Conservation (phyloP, 139 green algal species). For the Asterochloris erici region DNA sequence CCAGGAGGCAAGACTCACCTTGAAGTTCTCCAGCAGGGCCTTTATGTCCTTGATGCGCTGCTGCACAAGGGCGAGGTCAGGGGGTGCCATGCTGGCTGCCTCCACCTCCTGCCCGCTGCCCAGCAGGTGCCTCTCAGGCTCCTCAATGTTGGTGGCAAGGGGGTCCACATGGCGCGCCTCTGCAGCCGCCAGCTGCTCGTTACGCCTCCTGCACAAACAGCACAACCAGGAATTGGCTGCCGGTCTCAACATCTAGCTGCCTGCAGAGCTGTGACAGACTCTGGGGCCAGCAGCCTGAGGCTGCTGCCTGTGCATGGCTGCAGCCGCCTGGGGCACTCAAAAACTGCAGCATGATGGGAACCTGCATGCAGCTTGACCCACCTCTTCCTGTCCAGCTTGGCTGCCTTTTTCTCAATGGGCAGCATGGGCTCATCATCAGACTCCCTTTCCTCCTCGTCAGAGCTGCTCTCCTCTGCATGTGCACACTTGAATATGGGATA, state of each 20-base stretch:
- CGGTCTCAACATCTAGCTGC: background rate
- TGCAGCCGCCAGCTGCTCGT: conserved; percentile 40
- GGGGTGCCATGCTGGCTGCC: conserved; percentile 6
- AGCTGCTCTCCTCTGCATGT: background rate
- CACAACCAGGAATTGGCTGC: background rate
- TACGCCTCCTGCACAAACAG: conserved; percentile 28
- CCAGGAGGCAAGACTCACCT: conserved; percentile 34
- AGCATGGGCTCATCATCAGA: conserved; percentile 50
- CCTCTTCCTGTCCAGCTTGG: conserved; percentile 49
- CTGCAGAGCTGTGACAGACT: background rate
- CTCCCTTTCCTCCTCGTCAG: conserved; percentile 17
- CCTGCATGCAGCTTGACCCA: background rate
- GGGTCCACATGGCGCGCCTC: conserved; percentile 56
- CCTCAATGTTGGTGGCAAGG: conserved; percentile 68
- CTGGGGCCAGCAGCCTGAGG: background rate
- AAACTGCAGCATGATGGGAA: background rate
- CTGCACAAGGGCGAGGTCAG: conserved; percentile 41
- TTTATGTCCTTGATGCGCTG: conserved; percentile 65
- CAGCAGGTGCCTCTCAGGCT: conserved; percentile 43
- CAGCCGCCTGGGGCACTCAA: background rate
- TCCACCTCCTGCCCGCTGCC: conserved; percentile 44
- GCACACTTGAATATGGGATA: background rate
- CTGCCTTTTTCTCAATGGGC: conserved; percentile 49
- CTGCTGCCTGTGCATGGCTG: background rate
- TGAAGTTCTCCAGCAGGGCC: conserved; percentile 80